phyloP scores from a whole-genome alignment of 768 basidiomycete species.

The Lentinula aciculospora region DNA sequence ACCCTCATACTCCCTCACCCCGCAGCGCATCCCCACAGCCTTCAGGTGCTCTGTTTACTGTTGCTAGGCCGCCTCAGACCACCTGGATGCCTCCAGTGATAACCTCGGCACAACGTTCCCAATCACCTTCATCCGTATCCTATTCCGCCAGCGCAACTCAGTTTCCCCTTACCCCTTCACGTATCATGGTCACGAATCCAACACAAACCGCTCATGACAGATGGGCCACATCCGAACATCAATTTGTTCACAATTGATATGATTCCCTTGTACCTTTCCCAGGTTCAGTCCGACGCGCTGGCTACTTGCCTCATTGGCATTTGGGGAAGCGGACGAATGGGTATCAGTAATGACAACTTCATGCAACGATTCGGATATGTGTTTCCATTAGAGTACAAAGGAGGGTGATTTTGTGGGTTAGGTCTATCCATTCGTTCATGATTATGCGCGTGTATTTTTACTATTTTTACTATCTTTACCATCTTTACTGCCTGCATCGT shows the following conservation, averaged over 20 bases:
- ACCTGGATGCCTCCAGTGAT: background rate
- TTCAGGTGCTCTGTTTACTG: background rate
- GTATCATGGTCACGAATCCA: background rate
- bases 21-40: background rate
- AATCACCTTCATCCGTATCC: background rate
- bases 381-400: background rate
- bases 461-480: slow-evolving; percentile 10
- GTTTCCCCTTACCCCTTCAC: slow-evolving; percentile 10
- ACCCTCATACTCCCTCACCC: background rate
- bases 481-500: background rate
- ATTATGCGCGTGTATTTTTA: slow-evolving; percentile 9
- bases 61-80: background rate
- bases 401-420: background rate
- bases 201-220: background rate
- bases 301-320: no score
- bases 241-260: slow-evolving; percentile 6
- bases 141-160: slow-evolving; percentile 7
- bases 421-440: background rate
- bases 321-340: no score
- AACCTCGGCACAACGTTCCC: background rate
- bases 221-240: slow-evolving; percentile 20
- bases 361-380: background rate
- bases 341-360: no score
- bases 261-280: background rate
- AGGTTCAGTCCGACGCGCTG: no score